Conservation (phyloP, 2,329 filamentous ascomycete genomes). For the Penicillium nordicum region DNA sequence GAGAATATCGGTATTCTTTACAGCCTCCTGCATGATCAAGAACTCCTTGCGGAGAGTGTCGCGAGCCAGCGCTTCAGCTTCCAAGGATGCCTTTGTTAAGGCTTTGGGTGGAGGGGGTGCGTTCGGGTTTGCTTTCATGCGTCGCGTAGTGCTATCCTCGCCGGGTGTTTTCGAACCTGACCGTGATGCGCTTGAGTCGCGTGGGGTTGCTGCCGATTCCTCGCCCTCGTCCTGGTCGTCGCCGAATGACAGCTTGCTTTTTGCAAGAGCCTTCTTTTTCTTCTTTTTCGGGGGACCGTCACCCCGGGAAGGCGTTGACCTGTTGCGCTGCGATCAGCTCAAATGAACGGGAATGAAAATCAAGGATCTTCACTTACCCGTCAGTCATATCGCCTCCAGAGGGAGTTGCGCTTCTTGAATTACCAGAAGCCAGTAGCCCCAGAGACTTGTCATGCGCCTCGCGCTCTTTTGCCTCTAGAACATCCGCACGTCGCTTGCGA, state of each 20-base stretch:
- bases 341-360: constrained; percentile 3
- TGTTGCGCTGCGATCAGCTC: constrained; percentile 57
- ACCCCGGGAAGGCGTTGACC: constrained; percentile 49
- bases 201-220: constrained; percentile 35
- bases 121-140: constrained; percentile 45
- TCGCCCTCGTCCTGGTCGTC: constrained; percentile 61
- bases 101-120: constrained; percentile 63
- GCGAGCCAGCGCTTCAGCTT: constrained; percentile 73
- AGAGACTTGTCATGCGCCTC: constrained; percentile 66
- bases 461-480: constrained; percentile 84
- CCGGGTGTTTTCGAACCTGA: constrained; percentile 37
- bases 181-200: constrained; percentile 40
- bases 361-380: constrained; percentile 51
- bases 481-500: constrained; percentile 90
- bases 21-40: constrained; percentile 72
- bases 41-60: constrained; percentile 78
- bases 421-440: constrained; percentile 41
- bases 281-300: constrained; percentile 49
- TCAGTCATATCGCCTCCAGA: constrained; percentile 48
- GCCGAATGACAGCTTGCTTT: constrained; percentile 60
- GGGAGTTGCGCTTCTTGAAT: constrained; percentile 52
- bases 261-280: constrained; percentile 59
- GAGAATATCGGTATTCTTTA: constrained; percentile 83
- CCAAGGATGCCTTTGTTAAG: constrained; percentile 70
- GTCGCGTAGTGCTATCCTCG: constrained; percentile 32